Conservation (phyloP, 805 yeast species). For the Wickerhamiella cacticola region DNA sequence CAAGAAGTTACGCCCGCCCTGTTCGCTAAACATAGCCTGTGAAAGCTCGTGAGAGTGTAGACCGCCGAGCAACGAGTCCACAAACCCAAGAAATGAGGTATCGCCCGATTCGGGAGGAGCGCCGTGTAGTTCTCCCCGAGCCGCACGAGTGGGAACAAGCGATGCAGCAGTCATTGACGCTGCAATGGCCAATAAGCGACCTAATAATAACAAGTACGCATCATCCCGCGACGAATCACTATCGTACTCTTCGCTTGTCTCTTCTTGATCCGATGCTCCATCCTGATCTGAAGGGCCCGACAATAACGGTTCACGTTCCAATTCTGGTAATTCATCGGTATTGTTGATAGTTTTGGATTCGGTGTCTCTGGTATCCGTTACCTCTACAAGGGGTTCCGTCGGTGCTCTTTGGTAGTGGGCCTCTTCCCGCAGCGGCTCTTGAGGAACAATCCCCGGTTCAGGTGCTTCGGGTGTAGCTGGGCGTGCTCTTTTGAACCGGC, state of each 20-base stretch:
- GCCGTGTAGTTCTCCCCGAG: conserved; percentile 5
- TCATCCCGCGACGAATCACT: neutral
- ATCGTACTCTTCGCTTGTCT: neutral
- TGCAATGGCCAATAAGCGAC: conserved; percentile 7
- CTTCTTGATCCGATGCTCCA: neutral
- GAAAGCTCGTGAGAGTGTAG: conserved; percentile 14
- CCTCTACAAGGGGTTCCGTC: too few relatives aligned
- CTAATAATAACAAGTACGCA: neutral
- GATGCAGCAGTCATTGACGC: conserved; percentile 12
- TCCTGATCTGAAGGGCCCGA: neutral
- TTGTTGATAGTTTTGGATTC: neutral
- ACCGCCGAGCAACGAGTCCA: conserved; percentile 17
- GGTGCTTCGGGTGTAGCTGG: neutral
- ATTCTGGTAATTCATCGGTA: neutral
- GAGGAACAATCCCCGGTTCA: neutral
- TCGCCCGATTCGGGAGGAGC: neutral
- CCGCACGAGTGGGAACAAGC: neutral
- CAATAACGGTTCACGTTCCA: neutral
- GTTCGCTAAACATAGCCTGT: conserved; percentile 12
- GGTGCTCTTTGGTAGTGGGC: too few relatives aligned
- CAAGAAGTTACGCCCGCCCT: conserved; percentile 13
- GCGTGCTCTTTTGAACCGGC: conserved; percentile 3
- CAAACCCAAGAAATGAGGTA: conserved; percentile 14
- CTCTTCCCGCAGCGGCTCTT: too few relatives aligned
- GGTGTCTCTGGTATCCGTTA: too few relatives aligned